phyloP scores from a whole-genome alignment of 305 asterid species.

The Fraxinus dipetala region DNA sequence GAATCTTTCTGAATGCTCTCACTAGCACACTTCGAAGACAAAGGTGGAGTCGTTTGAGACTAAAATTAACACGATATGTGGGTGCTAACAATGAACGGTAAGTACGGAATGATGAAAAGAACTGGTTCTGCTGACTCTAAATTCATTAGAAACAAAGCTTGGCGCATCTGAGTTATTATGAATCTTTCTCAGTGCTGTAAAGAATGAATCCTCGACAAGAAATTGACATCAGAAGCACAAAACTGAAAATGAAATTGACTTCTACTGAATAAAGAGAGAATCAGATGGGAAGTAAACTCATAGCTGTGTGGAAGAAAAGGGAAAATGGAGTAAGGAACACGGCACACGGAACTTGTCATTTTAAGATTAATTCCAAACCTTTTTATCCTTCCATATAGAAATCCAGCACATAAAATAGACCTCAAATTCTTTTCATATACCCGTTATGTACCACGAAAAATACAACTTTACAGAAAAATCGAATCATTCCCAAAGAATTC shows the following conservation, averaged over 20 bases:
- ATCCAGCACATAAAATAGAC: slow-evolving; percentile 35
- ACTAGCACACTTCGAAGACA: background rate
- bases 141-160: background rate
- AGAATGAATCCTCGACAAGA: slow-evolving; percentile 47
- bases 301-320: slow-evolving; percentile 28
- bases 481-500: slow-evolving; percentile 21
- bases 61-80: background rate
- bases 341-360: slow-evolving; percentile 61
- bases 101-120: background rate
- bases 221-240: slow-evolving; percentile 42
- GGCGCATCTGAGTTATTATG: background rate
- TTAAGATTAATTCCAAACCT: slow-evolving; percentile 32
- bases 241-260: slow-evolving; percentile 19
- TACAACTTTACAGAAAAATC: background rate
- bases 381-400: slow-evolving; percentile 30
- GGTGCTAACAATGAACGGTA: background rate
- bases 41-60: background rate
- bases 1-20: slow-evolving; percentile 20
- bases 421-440: slow-evolving; percentile 35
- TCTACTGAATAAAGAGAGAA: background rate
- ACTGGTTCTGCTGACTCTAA: background rate
- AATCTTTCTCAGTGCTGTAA: slow-evolving; percentile 34
- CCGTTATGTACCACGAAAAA: slow-evolving; percentile 4
- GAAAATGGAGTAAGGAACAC: slow-evolving; percentile 42
- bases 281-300: slow-evolving; percentile 18